A percentile compares a stretch with the other conserved stretches of the same genome.
Evolutionary conservation across 192 early-diverging fungal genomes (phyloP).

Genomic region (Entomortierella chlamydospora): DNA sequence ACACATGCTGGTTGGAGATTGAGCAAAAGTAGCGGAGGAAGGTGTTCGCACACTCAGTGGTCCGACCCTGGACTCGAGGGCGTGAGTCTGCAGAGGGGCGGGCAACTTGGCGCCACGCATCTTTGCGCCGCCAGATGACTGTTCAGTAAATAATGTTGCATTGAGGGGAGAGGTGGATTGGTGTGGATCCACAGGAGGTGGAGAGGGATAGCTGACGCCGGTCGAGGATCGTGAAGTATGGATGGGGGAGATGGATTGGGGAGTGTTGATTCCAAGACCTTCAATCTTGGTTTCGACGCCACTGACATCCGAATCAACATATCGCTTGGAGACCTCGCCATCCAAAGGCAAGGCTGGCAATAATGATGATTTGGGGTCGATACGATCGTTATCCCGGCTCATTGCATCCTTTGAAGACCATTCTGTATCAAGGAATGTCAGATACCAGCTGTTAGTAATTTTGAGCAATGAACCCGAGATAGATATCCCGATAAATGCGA

Average conservation of each 20-base stretch:
- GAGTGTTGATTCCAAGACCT: conserved; percentile 13
- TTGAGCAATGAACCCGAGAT: not conserved
- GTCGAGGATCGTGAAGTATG: conserved; percentile 12
- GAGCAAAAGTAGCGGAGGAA: not conserved
- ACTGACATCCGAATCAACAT: not conserved
- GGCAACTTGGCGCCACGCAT: conserved; percentile 10
- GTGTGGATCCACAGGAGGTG: conserved; percentile 10
- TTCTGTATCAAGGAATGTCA: conserved; percentile 4
- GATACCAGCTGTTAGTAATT: not conserved
- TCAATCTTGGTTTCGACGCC: conserved; percentile 35
- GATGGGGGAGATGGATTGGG: not conserved
- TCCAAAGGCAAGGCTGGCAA: conserved; percentile 42
- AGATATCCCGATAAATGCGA: not conserved
- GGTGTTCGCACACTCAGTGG: not conserved
- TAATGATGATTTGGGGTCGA: conserved; percentile 19
- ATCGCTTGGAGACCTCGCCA: not conserved
- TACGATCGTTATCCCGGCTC: conserved; percentile 8
- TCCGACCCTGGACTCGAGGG: conserved; percentile 6
- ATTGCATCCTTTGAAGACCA: conserved; percentile 34
- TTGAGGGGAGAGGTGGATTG: conserved; percentile 4
- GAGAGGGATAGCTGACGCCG: conserved; percentile 21
- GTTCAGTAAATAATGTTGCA: conserved; percentile 2
- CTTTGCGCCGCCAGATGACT: not conserved
- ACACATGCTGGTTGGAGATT: not conserved
- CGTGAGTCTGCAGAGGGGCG: conserved; percentile 26